Base-by-base conservation (phyloP, 2,329 filamentous ascomycete species). In the Pseudomassariella vexata region DNA sequence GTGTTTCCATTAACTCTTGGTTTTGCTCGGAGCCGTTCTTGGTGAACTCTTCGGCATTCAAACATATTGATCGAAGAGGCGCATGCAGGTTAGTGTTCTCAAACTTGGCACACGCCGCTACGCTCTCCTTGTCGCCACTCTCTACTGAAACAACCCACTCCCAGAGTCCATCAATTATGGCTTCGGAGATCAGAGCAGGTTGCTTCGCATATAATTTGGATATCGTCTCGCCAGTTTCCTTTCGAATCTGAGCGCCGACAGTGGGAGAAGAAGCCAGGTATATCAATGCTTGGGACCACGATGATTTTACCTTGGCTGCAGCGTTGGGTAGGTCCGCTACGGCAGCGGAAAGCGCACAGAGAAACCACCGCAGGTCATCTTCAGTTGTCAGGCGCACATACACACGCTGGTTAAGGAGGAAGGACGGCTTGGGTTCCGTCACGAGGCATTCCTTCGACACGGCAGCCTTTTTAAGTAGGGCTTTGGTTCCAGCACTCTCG, bases 281-380 rank as follows among this genome's bases (percentile, higher is more conserved):
- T n/a, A 95, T 79, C 37, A 90, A 75, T 3, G 84, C 80, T 48
- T 94, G 85, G 10, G 85, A 80, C 92, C 90, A 98, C 11, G 80
- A 76, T 32, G 75, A 59, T 39, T 70, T 70, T n/a, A 74, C 64
- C 8, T 73, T 60, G 10, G 63, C 61, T 4, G 63, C 54, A 9
- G 68, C 61, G 18, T 72, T 64, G 9, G 63, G 60, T 3, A 88
- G 55, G 12, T 68, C 64, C 11, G 66, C 54, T 11, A 79, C 71
- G 11, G 82, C 61, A 17, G 79, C 73, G 11, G 73, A 63, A 29
- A 96, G 64, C 19, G 87, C 82, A 42, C 78, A 75, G 24, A 80
- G 65, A 31, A 85, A 72, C 85, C 92, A 95, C 33, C 65, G 67
- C 14, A 88, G 65, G 47, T 98, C 92, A 32, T 89, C 84, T 35